Evolutionary conservation across 176 grass and related monocot genomes (phyloP).

Genomic region (Avena eriantha): DNA sequence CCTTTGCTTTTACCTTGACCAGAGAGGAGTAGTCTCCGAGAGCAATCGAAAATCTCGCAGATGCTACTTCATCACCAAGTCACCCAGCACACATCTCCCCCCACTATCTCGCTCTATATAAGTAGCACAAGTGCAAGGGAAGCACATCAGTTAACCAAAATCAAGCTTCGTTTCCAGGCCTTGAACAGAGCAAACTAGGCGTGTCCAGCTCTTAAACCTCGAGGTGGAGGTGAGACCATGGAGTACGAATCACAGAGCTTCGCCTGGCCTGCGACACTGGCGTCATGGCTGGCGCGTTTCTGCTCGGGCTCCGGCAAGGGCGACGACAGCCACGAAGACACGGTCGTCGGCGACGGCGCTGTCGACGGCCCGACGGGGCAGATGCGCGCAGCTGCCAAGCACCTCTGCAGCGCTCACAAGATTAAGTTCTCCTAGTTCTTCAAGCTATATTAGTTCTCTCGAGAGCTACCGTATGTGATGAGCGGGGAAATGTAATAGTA

Average conservation of each 20-base stretch:
- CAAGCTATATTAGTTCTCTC: background rate
- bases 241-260: background rate
- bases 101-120: background rate
- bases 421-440: constrained; percentile 24
- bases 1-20: constrained; percentile 15
- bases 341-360: background rate
- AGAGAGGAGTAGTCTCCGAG: background rate
- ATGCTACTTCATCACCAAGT: background rate
- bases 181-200: background rate
- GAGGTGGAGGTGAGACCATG: constrained; percentile 18
- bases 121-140: background rate
- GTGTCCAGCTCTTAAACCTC: background rate
- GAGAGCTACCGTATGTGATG: background rate
- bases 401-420: constrained; percentile 26
- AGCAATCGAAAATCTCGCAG: background rate
- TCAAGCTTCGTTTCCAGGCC: background rate
- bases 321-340: background rate
- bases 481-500: background rate
- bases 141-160: background rate
- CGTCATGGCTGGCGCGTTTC: constrained; percentile 39
- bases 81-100: background rate
- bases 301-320: background rate
- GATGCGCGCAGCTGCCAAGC: constrained; percentile 27
- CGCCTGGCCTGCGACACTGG: constrained; percentile 31
- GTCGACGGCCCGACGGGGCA: background rate